Conservation (phyloP, 1,284 basidiomycete species). For the Inonotus hispidus region DNA sequence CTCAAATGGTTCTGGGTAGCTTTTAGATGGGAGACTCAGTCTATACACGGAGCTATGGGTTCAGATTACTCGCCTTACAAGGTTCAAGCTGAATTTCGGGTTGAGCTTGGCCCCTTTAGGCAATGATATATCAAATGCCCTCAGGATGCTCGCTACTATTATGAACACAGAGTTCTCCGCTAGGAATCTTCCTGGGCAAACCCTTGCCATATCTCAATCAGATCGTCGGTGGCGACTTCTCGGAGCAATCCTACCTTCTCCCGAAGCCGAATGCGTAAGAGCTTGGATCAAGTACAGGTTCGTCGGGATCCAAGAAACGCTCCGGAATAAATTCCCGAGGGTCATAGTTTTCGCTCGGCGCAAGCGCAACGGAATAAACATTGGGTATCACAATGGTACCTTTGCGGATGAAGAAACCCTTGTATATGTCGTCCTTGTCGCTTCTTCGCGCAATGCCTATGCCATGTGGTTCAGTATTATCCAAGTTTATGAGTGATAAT, state of each 20-base stretch:
- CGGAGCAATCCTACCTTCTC: neutral
- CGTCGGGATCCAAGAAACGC: slow-evolving; percentile 20
- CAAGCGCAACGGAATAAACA: slow-evolving; percentile 6
- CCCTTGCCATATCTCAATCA: slow-evolving; percentile 7
- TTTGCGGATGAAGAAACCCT: slow-evolving; percentile 18
- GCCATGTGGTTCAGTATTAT: neutral
- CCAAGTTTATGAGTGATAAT: neutral
- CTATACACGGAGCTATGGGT: neutral
- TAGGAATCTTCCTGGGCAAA: slow-evolving; percentile 38
- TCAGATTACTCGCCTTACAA: neutral
- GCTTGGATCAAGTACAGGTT: neutral
- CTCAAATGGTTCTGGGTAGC: neutral
- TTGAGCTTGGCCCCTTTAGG: neutral
- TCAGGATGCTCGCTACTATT: slow-evolving; percentile 38
- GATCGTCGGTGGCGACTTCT: too few species aligned
- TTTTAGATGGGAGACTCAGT: neutral
- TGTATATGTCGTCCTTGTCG: slow-evolving; percentile 15
- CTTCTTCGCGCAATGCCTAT: slow-evolving; percentile 20
- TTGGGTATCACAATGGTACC: slow-evolving; percentile 17
- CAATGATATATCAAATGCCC: slow-evolving; percentile 34
- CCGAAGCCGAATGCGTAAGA: slow-evolving; percentile 4
- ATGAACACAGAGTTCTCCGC: slow-evolving; percentile 45
- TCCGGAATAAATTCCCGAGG: slow-evolving; percentile 28
- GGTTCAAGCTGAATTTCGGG: neutral
- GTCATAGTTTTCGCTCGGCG: slow-evolving; percentile 7